A percentile compares a stretch with the other conserved stretches of the same genome.
phyloP scores from a whole-genome alignment of 2,329 filamentous ascomycete genomes.

The Colletotrichum gigasporum region DNA sequence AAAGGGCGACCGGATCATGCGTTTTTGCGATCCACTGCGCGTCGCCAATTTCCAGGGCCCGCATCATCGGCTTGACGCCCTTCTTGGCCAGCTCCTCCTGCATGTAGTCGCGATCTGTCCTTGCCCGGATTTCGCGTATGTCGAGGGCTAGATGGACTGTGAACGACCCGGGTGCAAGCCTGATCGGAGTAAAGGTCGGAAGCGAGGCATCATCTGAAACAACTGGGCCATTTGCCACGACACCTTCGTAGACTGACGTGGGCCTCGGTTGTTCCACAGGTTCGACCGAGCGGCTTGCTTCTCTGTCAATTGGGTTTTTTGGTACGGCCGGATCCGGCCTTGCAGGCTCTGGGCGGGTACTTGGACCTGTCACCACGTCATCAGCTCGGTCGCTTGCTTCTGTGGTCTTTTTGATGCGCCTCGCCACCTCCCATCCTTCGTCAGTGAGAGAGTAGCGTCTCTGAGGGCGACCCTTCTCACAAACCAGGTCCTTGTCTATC shows the following conservation, averaged over 20 bases:
- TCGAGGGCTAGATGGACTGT: constrained; percentile 79
- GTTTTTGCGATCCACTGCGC: constrained; percentile 83
- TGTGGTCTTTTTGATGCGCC: constrained; percentile 66
- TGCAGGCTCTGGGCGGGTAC: background rate
- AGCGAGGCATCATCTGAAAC: constrained; percentile 43
- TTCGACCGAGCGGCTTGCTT: constrained; percentile 5
- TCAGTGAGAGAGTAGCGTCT: constrained; percentile 78
- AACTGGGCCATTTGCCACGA: constrained; percentile 50
- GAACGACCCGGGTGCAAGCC: constrained; percentile 72
- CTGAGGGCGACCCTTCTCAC: constrained; percentile 73
- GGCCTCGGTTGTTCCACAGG: constrained; percentile 34
- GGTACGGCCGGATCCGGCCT: background rate
- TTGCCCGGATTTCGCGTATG: constrained; percentile 77
- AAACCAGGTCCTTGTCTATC: constrained; percentile 76
- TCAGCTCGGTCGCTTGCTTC: constrained; percentile 26
- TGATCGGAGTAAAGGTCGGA: constrained; percentile 66
- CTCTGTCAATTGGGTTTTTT: background rate
- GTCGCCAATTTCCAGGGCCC: constrained; percentile 77
- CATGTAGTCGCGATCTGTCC: constrained; percentile 80
- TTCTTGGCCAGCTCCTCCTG: constrained; percentile 75
- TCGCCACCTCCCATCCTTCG: constrained; percentile 80
- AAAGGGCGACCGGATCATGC: constrained; percentile 65
- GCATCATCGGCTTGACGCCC: constrained; percentile 72
- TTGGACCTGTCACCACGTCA: constrained; percentile 31
- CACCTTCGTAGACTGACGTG: constrained; percentile 43